Base-by-base conservation (phyloP, 345 rosid species). In the Heritiera fomes region DNA sequence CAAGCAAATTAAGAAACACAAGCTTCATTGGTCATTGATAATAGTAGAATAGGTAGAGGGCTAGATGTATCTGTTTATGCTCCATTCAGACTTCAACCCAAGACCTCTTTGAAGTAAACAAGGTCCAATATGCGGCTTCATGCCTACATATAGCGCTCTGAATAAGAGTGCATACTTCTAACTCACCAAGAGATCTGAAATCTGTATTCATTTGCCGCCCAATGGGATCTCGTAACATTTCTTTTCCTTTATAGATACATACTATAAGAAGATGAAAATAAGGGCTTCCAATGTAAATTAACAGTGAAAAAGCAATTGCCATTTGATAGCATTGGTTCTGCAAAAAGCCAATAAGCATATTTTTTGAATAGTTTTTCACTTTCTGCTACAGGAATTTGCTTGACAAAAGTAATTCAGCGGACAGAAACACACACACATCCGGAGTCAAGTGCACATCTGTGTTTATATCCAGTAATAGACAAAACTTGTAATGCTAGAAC, bases 381-480 rank as follows among this genome's bases (percentile, higher is more conserved):
- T 50, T 30, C 60, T 55, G 17, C 15, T 13, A 30, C n/a, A 71
- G 23, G 13, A 49, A 56, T 15, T 49, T 71, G 15, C 75, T 30
- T 13, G 75, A 50, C 8, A 17, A 34, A 30, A 71, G 23, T 30
- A 28, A 49, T 49, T 8, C 30, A 34, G 46, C 32, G 45, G 55
- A 46, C 15, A 23, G 17, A 23, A 68, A 20, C 34, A 34, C 45
- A 30, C 7, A 30, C 20, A 30, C 43, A 11, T 18, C 23, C 14
- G 34, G 47, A 50, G 28, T 71, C n/a, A 71, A 71, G 15, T 15
- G 12, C 14, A 8, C 75, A 71, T 71, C 30, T 71, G 60, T 71
- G 23, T 49, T 50, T 8, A 32, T 30, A 30, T 30, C 59, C 47
- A 53, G 10, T 30, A 71, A 49, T 71, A 53, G 47, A 38, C 28